A percentile compares a stretch with the other conserved stretches of the same genome.
Evolutionary conservation across 495 filamentous ascomycete species (phyloP).

Genomic region (Letharia columbiana): DNA sequence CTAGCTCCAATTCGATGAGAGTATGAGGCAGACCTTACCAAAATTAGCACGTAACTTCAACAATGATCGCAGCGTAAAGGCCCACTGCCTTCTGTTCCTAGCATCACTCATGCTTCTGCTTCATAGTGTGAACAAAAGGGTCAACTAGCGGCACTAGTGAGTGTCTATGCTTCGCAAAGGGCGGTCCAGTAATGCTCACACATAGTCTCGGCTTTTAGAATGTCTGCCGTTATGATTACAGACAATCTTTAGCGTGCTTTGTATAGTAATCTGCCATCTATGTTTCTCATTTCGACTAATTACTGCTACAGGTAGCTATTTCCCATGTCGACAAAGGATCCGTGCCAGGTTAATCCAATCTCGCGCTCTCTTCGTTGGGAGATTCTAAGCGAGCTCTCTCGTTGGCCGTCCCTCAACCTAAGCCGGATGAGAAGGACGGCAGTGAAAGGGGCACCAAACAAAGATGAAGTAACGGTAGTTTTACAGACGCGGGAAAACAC

Average conservation of each 20-base stretch:
- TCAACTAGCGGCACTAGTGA: not conserved
- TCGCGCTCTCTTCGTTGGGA: not conserved
- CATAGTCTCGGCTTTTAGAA: too few relatives aligned
- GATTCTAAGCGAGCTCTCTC: not conserved
- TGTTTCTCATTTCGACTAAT: not conserved
- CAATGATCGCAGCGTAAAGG: not conserved
- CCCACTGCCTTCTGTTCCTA: not conserved
- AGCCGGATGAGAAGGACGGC: not conserved
- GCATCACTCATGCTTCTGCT: not conserved
- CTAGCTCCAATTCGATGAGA: not conserved
- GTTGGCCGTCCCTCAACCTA: not conserved
- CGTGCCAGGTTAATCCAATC: not conserved
- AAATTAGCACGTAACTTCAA: not conserved
- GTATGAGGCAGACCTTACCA: not conserved
- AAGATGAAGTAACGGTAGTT: too few relatives aligned
- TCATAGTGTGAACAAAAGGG: not conserved
- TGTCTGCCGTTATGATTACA: not conserved
- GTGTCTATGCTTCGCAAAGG: not conserved
- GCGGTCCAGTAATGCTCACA: too few relatives aligned
- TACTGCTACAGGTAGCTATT: not conserved
- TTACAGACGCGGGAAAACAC: not conserved
- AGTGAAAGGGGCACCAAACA: too few relatives aligned
- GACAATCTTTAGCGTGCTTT: not conserved
- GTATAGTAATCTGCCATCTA: too few relatives aligned
- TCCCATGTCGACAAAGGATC: too few relatives aligned